Base-by-base conservation (phyloP, 192 early-diverging fungal species). In the Phlyctochytrium planicorne region DNA sequence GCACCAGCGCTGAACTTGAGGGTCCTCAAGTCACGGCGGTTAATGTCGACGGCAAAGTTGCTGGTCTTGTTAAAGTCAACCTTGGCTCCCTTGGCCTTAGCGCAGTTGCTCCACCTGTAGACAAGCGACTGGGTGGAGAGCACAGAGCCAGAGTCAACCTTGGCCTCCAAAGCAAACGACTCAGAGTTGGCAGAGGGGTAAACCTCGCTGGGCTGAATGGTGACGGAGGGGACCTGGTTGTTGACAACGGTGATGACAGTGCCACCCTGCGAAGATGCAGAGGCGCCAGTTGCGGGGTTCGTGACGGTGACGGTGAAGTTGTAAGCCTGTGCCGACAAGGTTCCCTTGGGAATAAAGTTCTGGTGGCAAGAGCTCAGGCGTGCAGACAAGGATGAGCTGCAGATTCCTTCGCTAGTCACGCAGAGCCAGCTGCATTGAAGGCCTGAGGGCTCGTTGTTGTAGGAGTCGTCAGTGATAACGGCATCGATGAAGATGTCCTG, bases 31-130 rank as follows among this genome's bases (percentile, higher is more conserved):
- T 57, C 27, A 14, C 20, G 27, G 20, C 27, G 10, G 25, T 6
- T 10, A 27, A 56, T 27, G 62, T 71, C 40, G 14, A 36, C 59
- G 23, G 55, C 23, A 25, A 71, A 71, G 63, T 65, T 71, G 63
- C 14, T 37, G 6, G 69, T 33, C 20, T 59, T 35, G 16, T 23
- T 35, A 50, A 71, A 71, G 63, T 71, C 35, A n/a, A 71, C n/a
- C 3, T 27, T 10, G 14, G 52, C 16, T 29, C 59, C 63, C 2
- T 4, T 37, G 10, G 40, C 6, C 10, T 20, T 47, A 6, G 34
- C 35, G 40, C 69, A 71, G 30, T n/a, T 30, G 30, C 62, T 50
- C 69, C 69, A 71, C 4, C 52, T 64, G 53, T 71, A 71, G 31
- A 64, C 62, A 6, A 71, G 52, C n/a, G 52, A 64, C 25, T 24